Evolutionary conservation across 768 basidiomycete species (phyloP), one percentile per base, ranked within the genome.

Genomic region (Termitomyces sp.): DNA sequence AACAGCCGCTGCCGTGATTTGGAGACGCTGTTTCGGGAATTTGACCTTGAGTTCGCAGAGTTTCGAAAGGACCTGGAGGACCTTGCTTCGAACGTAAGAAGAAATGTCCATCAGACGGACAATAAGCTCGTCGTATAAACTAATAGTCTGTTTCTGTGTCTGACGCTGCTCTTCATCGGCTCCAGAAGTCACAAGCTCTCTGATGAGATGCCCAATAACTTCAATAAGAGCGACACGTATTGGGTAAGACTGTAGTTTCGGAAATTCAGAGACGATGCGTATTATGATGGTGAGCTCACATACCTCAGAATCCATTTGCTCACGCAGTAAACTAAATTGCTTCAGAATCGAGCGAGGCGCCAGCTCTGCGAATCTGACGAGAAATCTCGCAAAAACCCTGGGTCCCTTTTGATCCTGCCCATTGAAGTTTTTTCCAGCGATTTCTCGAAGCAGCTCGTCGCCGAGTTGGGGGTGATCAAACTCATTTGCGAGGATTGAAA

Each of bases 211-310:
- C 6, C 93, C 94, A 44, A 98, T 85, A 60, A 96, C 84, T 71
- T 98, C 96, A 55, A 99, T 85, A 59, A 99, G 81, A 1, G 94
- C 93, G 78, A 94, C 90, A 45, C 97, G 93, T 88, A 99, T 95
- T 0, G 95, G 92, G 70, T 98, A 97, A 0, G 95, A 89, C 94
- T 97, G 16, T 4, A 22, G n/a, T 57, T 57, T 16, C 22, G 16
- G 32, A 7, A 13, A 16, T 35, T 22, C 46, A 28, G 5, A 33
- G 18, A 20, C 12, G 13, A 33, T 13, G n/a, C 18, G 3, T n/a
- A 55, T 6, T 42, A 42, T 5, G 40, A 18, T n/a, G 6, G n/a
- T 59, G 32, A 38, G 67, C 12, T 12, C 40, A 38, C 24, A 62
- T 67, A 92, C 96, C 77, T 99, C 97, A 32, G 92, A 94, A 69